Evolutionary conservation across 2,329 filamentous ascomycete genomes (phyloP).

Genomic region (Colletotrichum salicis): DNA sequence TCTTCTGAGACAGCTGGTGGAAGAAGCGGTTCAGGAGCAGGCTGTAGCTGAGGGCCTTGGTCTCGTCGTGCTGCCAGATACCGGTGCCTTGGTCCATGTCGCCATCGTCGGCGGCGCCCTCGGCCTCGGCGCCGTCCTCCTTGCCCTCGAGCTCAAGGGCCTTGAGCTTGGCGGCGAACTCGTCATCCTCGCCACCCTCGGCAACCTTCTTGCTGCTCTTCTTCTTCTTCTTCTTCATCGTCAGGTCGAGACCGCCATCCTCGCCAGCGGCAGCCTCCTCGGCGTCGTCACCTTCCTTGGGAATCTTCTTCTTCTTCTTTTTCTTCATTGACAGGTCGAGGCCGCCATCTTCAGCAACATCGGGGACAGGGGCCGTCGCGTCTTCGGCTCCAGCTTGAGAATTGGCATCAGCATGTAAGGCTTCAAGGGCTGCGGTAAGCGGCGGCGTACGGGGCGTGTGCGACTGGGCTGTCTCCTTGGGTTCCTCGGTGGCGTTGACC

Average conservation of each 20-base stretch:
- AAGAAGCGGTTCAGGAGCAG: slow-evolving; percentile 93
- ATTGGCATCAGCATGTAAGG: slow-evolving; percentile 63
- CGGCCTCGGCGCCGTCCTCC: slow-evolving; percentile 73
- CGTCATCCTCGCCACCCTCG: slow-evolving; percentile 73
- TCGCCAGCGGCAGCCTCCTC: slow-evolving; percentile 55
- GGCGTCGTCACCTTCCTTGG: slow-evolving; percentile 63
- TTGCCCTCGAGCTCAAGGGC: slow-evolving; percentile 70
- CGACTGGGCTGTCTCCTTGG: slow-evolving; percentile 84
- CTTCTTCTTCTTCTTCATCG: slow-evolving; percentile 90
- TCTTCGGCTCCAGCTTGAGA: slow-evolving; percentile 52
- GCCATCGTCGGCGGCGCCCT: slow-evolving; percentile 69
- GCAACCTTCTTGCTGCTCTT: slow-evolving; percentile 58
- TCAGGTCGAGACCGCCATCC: slow-evolving; percentile 65
- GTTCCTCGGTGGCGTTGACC: slow-evolving; percentile 76
- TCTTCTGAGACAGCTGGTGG: slow-evolving; percentile 91
- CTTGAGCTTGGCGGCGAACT: slow-evolving; percentile 69
- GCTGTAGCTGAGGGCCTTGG: slow-evolving; percentile 82
- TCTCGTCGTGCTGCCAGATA: slow-evolving; percentile 87
- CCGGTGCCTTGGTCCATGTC: slow-evolving; percentile 90
- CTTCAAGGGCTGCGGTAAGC: slow-evolving; percentile 63
- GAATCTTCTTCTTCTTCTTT: slow-evolving; percentile 81
- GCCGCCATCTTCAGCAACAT: slow-evolving; percentile 68
- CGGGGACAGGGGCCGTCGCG: slow-evolving; percentile 46
- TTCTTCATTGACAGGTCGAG: slow-evolving; percentile 69
- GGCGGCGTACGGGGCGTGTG: slow-evolving; percentile 77